Base-by-base conservation (phyloP, 768 basidiomycete species). In the Serendipita vermifera region DNA sequence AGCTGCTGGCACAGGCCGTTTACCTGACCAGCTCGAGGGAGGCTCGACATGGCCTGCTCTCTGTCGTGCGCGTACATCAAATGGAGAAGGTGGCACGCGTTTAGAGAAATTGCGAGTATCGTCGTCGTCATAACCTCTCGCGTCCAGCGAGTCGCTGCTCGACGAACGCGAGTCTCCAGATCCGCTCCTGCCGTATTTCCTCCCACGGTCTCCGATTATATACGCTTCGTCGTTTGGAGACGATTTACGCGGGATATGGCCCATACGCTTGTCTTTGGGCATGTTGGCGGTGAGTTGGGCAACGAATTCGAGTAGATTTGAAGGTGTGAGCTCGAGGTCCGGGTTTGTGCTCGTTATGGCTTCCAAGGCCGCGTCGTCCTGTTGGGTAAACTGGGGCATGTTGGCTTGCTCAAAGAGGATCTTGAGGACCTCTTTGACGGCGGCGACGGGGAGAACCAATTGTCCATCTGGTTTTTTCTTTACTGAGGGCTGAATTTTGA, bases 21-120 rank as follows among this genome's bases (percentile, higher is more conserved):
- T 82, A 27, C 33, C 20, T 11, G 76, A 64, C 83, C 86, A 88
- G 61, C 83, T 87, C 2, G 87, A 87, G 0, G 87, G 87, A 1
- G 83, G 78, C 3, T 65, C 66, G 2, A 87, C 69, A 0, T 86
- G 87, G 0, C 80, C 80, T 6, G 84, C 75, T 17, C 87, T 77
- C 64, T 87, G 85, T 58, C 87, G 70, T 29, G 77, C 74, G 41
- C 82, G 76, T 0, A 77, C 73, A 62, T 89, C 87, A 60, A 89
- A 83, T 3, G 79, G 79, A 0, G 85, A 86, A 32, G 56, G 41
- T 1, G 40, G 29, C 35, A 31, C 46, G 27, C 46, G 46, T 51
- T 29, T 5, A 9, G 20, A 20, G 32, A 51, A 51, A 2, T 20
- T 20, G 24, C 31, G 46, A 7, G 46, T 51, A 5, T 51, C 46